phyloP scores from a whole-genome alignment of 2,329 filamentous ascomycete genomes.

The Gliomastix tumulicola region DNA sequence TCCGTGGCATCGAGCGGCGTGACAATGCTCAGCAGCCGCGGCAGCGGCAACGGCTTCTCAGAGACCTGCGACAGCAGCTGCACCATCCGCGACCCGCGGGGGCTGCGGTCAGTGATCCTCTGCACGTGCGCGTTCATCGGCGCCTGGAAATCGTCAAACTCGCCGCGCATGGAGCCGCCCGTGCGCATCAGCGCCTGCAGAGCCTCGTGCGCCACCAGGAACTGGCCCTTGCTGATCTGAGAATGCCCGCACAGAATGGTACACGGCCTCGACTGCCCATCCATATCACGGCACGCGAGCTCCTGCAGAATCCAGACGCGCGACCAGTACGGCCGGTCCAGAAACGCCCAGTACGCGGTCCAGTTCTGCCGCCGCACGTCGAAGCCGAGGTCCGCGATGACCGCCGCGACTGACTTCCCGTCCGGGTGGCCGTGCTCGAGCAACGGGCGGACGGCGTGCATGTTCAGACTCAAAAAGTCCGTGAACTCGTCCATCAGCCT shows the following conservation, averaged over 20 bases:
- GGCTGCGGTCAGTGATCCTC: neutral
- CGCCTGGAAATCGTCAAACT: neutral
- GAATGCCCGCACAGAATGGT: neutral
- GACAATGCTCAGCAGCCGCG: neutral
- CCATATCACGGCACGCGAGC: neutral
- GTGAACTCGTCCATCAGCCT: neutral
- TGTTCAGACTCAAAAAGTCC: neutral
- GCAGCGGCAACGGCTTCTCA: neutral
- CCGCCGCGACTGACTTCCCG: neutral
- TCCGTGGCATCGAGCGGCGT: neutral
- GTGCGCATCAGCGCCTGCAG: neutral
- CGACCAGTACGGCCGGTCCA: neutral
- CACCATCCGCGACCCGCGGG: neutral
- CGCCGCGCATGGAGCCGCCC: neutral
- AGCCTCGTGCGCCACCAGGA: neutral
- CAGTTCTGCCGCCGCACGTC: neutral
- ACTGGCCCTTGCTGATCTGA: neutral
- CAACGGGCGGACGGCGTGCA: neutral
- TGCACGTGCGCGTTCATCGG: too few species aligned
- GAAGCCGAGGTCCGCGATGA: neutral
- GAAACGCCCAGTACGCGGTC: neutral
- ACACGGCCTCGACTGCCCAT: neutral
- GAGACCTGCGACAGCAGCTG: neutral
- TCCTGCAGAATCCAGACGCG: neutral
- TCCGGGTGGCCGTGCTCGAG: neutral